Evolutionary conservation across 495 filamentous ascomycete genomes (phyloP).

Genomic region (Monascus purpureus): DNA sequence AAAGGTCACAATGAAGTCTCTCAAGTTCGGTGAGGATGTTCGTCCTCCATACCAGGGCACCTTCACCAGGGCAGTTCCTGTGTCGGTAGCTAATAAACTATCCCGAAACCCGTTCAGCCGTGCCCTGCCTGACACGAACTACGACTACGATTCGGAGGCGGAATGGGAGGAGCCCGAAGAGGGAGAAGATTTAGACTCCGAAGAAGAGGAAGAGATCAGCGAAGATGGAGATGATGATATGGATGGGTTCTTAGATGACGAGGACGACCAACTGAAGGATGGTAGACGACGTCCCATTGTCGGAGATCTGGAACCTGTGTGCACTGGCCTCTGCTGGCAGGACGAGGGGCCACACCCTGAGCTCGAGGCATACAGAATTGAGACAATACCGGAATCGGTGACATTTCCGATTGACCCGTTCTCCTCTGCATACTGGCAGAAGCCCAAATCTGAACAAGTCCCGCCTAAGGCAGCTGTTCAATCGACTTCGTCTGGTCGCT

Average conservation of each 20-base stretch:
- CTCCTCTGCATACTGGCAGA: slow-evolving; percentile 66
- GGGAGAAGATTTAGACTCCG: slow-evolving; percentile 61
- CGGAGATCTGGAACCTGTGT: slow-evolving; percentile 60
- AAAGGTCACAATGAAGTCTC: slow-evolving; percentile 54
- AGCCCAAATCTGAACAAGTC: slow-evolving; percentile 15
- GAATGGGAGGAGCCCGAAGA: slow-evolving; percentile 85
- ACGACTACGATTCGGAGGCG: slow-evolving; percentile 93
- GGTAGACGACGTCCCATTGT: slow-evolving; percentile 36
- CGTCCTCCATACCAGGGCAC: slow-evolving; percentile 86
- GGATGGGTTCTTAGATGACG: slow-evolving; percentile 41
- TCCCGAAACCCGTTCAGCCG: slow-evolving; percentile 57
- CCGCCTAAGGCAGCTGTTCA: slow-evolving; percentile 2
- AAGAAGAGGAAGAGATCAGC: slow-evolving; percentile 58
- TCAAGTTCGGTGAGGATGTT: slow-evolving; percentile 77
- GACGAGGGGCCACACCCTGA: slow-evolving; percentile 34
- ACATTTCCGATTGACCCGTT: slow-evolving; percentile 68
- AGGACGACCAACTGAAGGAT: slow-evolving; percentile 26
- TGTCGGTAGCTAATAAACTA: slow-evolving; percentile 37
- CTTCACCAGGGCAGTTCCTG: slow-evolving; percentile 43
- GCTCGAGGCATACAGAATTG: slow-evolving; percentile 47
- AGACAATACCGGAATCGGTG: slow-evolving; percentile 47
- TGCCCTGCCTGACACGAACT: slow-evolving; percentile 54
- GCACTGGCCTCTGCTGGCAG: slow-evolving; percentile 73
- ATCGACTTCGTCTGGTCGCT: slow-evolving; percentile 1
- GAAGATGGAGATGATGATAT: slow-evolving; percentile 41